Conservation (phyloP, 306 rosid species). For the Casuarina cunninghamiana region DNA sequence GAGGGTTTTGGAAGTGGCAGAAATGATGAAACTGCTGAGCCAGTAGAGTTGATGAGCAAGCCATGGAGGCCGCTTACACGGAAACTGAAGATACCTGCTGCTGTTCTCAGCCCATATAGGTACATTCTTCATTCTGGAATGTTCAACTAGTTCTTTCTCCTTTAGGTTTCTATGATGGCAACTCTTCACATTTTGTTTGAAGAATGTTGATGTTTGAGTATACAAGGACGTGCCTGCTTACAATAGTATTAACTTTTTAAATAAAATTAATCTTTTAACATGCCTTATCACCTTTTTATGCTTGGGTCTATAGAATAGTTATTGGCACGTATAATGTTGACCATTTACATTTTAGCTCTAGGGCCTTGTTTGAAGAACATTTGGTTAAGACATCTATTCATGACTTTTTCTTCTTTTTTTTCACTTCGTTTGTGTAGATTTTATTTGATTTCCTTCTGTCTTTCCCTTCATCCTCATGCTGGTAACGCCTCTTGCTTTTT, state of each 20-base stretch:
- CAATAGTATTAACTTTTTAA: background rate
- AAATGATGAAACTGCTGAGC: conserved; percentile 55
- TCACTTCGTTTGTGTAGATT: conserved; percentile 2
- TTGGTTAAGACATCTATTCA: background rate
- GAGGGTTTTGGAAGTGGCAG: conserved; percentile 69
- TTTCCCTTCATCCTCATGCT: conserved; percentile 10
- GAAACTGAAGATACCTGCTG: conserved; percentile 91
- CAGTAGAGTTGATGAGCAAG: conserved; percentile 66
- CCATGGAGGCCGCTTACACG: conserved; percentile 96
- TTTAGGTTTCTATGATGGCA: background rate
- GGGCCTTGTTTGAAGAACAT: background rate
- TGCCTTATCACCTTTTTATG: background rate
- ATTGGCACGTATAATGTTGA: background rate
- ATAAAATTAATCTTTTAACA: background rate
- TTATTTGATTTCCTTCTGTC: conserved; percentile 1
- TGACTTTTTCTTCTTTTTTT: background rate
- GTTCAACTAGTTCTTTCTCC: background rate
- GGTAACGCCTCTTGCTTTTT: conserved; percentile 14
- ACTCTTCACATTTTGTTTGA: background rate
- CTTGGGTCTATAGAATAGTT: background rate
- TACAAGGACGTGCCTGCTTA: background rate
- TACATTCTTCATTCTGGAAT: conserved; percentile 22
- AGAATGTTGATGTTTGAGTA: background rate
- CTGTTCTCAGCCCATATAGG: conserved; percentile 90
- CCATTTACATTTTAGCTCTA: background rate